Evolutionary conservation across 2,329 filamentous ascomycete species (phyloP).

Genomic region (Botrytis galanthina): DNA sequence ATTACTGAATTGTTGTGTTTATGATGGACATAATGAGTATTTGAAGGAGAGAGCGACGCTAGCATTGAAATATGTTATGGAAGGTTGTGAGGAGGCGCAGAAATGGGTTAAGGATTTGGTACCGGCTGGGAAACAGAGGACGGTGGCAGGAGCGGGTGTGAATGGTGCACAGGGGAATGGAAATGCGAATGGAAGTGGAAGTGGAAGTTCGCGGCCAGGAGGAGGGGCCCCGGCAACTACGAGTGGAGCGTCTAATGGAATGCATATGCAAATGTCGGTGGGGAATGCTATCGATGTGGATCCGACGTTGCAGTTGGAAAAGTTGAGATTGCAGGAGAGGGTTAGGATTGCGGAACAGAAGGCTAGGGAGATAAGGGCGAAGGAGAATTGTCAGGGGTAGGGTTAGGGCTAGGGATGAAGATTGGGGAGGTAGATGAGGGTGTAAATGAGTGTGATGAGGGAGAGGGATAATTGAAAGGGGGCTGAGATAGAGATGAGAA

Average conservation of each 20-base stretch:
- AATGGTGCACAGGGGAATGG: background rate
- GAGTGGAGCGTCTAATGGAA: background rate
- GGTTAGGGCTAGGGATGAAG: fast-evolving
- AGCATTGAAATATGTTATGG: constrained; percentile 79
- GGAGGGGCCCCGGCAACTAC: background rate
- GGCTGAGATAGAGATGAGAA: too few species aligned
- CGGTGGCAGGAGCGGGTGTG: background rate
- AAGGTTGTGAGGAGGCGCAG: constrained; percentile 71
- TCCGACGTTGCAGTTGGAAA: constrained; percentile 7
- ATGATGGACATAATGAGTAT: constrained; percentile 91
- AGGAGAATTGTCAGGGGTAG: background rate
- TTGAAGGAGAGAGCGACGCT: constrained; percentile 89
- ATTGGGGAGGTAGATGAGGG: too few species aligned
- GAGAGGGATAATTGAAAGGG: too few species aligned
- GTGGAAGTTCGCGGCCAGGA: background rate
- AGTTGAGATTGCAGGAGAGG: constrained; percentile 10
- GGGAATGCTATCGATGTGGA: background rate
- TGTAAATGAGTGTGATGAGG: too few species aligned
- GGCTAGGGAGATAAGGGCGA: constrained; percentile 4
- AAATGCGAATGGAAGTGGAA: background rate
- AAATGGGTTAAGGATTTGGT: constrained; percentile 61
- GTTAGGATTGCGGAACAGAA: background rate
- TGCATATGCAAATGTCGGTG: background rate
- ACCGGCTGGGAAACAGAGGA: constrained; percentile 29
- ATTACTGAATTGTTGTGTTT: constrained; percentile 82